Percentiles rank a stretch among this genome's conserved stretches.
phyloP scores from a whole-genome alignment of 352 stramenopile genomes.

The Pythium sukuiense region DNA sequence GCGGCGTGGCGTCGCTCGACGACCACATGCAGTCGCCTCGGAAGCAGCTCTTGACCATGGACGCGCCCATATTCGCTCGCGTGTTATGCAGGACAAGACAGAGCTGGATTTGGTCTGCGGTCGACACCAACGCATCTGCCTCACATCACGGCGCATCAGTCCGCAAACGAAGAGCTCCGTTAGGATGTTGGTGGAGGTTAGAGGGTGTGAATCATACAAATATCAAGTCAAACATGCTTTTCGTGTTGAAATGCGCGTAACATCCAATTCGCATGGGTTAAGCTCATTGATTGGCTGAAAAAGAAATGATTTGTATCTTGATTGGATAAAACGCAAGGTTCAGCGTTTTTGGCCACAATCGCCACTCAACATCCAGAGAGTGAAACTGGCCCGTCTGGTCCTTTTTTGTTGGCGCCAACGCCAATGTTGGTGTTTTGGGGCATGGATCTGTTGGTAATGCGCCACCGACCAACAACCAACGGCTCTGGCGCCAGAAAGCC shows the following conservation, averaged over 20 bases:
- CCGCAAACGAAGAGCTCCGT: slow-evolving; percentile 3
- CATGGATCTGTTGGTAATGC: slow-evolving; percentile 16
- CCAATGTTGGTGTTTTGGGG: not conserved
- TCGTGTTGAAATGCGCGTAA: not conserved
- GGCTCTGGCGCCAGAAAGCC: slow-evolving; percentile 12
- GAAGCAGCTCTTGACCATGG: slow-evolving; percentile 42
- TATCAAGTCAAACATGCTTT: not conserved
- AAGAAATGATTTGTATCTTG: not conserved
- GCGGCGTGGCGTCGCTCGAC: not conserved
- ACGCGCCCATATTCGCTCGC: slow-evolving; percentile 32
- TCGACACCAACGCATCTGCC: slow-evolving; percentile 5
- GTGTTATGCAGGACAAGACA: slow-evolving; percentile 6
- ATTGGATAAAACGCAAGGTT: slow-evolving; percentile 8
- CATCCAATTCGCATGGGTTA: not conserved
- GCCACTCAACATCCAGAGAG: slow-evolving; percentile 5
- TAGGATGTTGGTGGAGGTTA: slow-evolving; percentile 14
- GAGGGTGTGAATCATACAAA: slow-evolving; percentile 19
- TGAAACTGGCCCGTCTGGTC: slow-evolving; percentile 19
- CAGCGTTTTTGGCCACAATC: not conserved
- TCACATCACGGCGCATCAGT: not conserved
- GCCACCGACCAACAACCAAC: not conserved
- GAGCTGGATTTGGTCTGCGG: not conserved
- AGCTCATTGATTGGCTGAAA: slow-evolving; percentile 13
- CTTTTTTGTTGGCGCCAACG: slow-evolving; percentile 24
- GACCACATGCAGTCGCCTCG: slow-evolving; percentile 13